phyloP scores from a whole-genome alignment of 805 yeast genomes.

The Kuraishia cidri region DNA sequence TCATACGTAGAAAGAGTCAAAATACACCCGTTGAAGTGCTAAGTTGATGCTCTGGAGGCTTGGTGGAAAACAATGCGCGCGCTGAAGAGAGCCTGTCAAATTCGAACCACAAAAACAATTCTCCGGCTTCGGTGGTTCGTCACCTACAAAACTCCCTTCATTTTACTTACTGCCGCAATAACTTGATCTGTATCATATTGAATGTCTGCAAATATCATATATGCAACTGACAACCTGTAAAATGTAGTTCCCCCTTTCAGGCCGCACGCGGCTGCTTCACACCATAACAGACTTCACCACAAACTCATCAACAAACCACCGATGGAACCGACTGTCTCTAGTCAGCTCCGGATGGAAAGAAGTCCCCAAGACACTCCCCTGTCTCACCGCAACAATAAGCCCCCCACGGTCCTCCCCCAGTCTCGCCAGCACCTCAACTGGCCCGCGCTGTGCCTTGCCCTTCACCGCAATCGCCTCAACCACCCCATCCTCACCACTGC shows the following conservation, averaged over 20 bases:
- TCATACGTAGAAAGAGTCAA: no score
- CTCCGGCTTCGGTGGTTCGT: no score
- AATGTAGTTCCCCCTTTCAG: not conserved
- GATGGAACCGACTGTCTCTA: constrained; percentile 50
- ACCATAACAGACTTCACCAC: constrained; percentile 19
- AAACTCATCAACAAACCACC: constrained; percentile 59
- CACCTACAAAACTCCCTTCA: no score
- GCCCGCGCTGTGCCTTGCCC: constrained; percentile 9
- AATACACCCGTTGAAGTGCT: no score
- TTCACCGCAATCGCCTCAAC: not conserved
- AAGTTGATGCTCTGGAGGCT: no score
- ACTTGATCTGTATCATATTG: no score
- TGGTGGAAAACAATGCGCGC: no score
- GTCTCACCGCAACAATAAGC: constrained; percentile 64
- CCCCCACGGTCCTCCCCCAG: constrained; percentile 21
- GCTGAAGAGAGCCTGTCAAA: no score
- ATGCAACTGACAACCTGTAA: no score
- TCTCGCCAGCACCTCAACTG: constrained; percentile 32
- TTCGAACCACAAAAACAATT: no score
- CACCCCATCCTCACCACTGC: not conserved
- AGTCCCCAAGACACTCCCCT: constrained; percentile 60
- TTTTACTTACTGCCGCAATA: no score
- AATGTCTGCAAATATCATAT: no score
- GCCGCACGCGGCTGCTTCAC: not conserved
- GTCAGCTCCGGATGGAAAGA: constrained; percentile 77